These are phyloP conservation scores for Trametes villosa DNA, from an alignment of 768 basidiomycete species.

Conservation along the genomic window DNA sequence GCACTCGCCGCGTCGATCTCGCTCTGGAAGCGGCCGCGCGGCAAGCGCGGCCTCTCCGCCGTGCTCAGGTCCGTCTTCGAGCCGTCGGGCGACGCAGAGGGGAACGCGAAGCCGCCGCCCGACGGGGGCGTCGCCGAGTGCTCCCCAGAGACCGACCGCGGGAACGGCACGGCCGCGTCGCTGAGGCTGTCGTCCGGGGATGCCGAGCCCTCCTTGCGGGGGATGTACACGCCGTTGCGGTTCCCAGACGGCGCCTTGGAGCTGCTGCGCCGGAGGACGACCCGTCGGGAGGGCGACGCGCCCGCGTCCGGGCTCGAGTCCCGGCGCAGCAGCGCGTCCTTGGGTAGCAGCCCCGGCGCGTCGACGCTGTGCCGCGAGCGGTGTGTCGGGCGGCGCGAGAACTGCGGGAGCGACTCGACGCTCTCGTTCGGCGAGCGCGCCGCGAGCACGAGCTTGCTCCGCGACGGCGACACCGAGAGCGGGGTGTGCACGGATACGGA, in stretches of 20 bases:
- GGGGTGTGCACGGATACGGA: conserved; percentile 39
- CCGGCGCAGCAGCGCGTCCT: conserved; percentile 40
- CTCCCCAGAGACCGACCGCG: conserved; percentile 60
- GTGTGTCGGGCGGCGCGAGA: conserved; percentile 63
- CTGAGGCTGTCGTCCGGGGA: conserved; percentile 33
- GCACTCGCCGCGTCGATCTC: conserved; percentile 64
- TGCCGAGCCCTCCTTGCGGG: conserved; percentile 34
- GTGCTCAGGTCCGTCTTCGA: conserved; percentile 20
- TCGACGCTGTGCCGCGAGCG: conserved; percentile 70
- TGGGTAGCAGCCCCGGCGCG: conserved; percentile 40
- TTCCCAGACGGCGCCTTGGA: conserved; percentile 48
- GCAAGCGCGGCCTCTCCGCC: conserved; percentile 45
- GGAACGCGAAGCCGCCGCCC: conserved; percentile 24
- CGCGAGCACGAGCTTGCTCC: conserved; percentile 56
- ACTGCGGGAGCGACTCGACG: conserved; percentile 50
- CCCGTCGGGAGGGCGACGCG: conserved; percentile 44
- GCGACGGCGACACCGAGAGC: conserved; percentile 51
- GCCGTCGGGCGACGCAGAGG: conserved; percentile 23
- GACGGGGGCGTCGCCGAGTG: conserved; percentile 42
- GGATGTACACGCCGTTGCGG: conserved; percentile 52
- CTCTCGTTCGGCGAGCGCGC: conserved; percentile 49
- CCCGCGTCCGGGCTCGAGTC: conserved; percentile 62
- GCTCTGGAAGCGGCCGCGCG: conserved; percentile 73
- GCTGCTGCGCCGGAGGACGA: conserved; percentile 61
- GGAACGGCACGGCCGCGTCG: conserved; percentile 64